Conservation (phyloP, 805 yeast species). For the Candida rishiriensis region DNA sequence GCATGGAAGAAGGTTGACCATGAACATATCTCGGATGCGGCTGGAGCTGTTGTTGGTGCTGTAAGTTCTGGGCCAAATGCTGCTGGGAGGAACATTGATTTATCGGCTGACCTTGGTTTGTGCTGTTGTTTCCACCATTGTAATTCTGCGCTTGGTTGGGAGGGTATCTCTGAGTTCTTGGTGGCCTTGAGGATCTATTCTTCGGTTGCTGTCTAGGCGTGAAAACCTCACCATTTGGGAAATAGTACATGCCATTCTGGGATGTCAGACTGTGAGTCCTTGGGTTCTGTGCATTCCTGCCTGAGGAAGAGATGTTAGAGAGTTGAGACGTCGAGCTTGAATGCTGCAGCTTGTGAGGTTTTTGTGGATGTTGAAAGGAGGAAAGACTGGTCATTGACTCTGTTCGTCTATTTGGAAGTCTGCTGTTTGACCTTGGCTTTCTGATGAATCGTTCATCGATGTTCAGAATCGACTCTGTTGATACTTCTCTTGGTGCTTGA, state of each 20-base stretch:
- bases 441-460: conserved; percentile 38
- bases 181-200: conserved; percentile 36
- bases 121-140: too few species aligned
- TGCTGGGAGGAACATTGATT: neutral
- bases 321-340: neutral
- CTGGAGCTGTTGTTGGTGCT: neutral
- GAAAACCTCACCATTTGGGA: conserved; percentile 53
- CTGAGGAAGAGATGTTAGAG: too few species aligned
- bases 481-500: conserved; percentile 27
- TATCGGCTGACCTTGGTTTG: too few species aligned
- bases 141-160: neutral
- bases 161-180: conserved; percentile 13
- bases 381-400: conserved; percentile 14
- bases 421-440: conserved; percentile 29
- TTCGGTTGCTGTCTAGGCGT: conserved; percentile 40
- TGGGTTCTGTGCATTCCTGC: neutral
- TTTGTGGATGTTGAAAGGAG: conserved; percentile 3
- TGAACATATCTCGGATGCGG: neutral
- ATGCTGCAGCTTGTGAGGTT: neutral
- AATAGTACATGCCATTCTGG: conserved; percentile 26
- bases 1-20: conserved; percentile 10
- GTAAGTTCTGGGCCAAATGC: neutral
- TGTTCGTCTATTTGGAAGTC: conserved; percentile 12
- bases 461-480: conserved; percentile 36
- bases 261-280: conserved; percentile 7